Evolutionary conservation across 768 basidiomycete genomes (phyloP).

Genomic region (Galerina marginata): DNA sequence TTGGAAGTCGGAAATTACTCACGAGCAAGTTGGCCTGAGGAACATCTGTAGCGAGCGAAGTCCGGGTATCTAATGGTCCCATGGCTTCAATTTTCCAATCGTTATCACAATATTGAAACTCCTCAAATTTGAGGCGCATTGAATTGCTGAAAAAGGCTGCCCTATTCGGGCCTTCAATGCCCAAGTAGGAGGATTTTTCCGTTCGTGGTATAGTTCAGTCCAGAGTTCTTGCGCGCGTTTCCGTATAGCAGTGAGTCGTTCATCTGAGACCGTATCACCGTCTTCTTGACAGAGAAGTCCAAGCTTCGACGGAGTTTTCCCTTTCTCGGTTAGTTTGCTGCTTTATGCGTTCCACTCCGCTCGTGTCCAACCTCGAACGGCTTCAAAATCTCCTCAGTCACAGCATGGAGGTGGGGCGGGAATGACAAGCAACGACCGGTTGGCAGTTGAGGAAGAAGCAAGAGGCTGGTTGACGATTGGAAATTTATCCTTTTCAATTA

Average conservation of each 20-base stretch:
- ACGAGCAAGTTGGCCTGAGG: slow-evolving; percentile 1
- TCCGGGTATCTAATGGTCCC: slow-evolving; percentile 17
- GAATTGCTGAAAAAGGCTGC: slow-evolving; percentile 5
- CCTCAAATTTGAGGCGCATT: slow-evolving; percentile 14
- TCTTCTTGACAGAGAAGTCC: background rate
- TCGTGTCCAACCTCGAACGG: too few relatives aligned
- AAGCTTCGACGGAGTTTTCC: background rate
- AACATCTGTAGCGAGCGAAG: background rate
- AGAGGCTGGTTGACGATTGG: too few relatives aligned
- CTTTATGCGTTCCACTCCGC: too few relatives aligned
- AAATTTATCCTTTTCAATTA: too few relatives aligned
- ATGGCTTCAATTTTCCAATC: slow-evolving; percentile 21
- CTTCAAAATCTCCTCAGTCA: too few relatives aligned
- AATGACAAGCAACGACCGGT: too few relatives aligned
- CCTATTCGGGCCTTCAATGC: background rate
- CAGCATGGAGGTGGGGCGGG: too few relatives aligned
- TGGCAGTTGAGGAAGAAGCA: too few relatives aligned
- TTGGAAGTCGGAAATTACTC: background rate
- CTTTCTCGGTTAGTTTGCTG: too few relatives aligned
- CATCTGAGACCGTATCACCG: slow-evolving; percentile 1
- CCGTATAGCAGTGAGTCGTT: background rate
- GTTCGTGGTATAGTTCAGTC: slow-evolving; percentile 1
- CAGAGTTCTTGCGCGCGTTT: slow-evolving; percentile 1
- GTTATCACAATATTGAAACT: slow-evolving; percentile 14
- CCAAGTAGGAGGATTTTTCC: slow-evolving; percentile 7